A percentile compares a stretch with the other conserved stretches of the same genome.
Conservation (phyloP, 257 asterid genomes). For the Lycium barbarum region DNA sequence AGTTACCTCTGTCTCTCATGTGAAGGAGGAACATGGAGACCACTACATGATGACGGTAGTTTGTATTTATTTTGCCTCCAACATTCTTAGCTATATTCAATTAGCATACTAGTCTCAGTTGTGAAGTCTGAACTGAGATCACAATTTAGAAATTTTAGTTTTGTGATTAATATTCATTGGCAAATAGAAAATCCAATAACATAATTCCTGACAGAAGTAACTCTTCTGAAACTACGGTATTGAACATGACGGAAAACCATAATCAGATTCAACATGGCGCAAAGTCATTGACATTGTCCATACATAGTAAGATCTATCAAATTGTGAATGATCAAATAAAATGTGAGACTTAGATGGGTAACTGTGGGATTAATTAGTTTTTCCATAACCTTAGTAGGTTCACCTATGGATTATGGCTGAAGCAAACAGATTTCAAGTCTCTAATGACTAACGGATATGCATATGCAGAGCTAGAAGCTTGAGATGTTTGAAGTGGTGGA, state of each 20-base stretch:
- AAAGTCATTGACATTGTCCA: background rate
- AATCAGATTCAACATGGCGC: background rate
- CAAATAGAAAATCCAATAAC: background rate
- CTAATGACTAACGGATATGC: background rate
- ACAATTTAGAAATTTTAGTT: background rate
- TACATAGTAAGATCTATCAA: background rate
- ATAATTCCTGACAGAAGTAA: background rate
- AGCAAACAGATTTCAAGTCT: background rate
- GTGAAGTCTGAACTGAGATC: conserved; percentile 8
- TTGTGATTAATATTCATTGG: conserved; percentile 20
- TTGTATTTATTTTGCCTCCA: background rate
- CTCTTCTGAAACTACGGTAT: background rate
- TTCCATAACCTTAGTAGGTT: background rate
- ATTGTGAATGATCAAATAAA: background rate
- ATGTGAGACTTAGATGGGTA: background rate
- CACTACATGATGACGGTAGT: background rate
- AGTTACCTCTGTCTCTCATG: background rate
- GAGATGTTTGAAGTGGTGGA: conserved; percentile 8
- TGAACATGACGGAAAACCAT: background rate
- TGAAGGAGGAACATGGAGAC: background rate
- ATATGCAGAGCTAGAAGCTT: background rate
- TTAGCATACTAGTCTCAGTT: background rate
- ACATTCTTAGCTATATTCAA: background rate
- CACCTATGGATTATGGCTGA: background rate
- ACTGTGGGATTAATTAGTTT: background rate